These are phyloP conservation scores for Mychonastes homosphaera DNA, from an alignment of 139 green algal species.

Conservation along the genomic window DNA sequence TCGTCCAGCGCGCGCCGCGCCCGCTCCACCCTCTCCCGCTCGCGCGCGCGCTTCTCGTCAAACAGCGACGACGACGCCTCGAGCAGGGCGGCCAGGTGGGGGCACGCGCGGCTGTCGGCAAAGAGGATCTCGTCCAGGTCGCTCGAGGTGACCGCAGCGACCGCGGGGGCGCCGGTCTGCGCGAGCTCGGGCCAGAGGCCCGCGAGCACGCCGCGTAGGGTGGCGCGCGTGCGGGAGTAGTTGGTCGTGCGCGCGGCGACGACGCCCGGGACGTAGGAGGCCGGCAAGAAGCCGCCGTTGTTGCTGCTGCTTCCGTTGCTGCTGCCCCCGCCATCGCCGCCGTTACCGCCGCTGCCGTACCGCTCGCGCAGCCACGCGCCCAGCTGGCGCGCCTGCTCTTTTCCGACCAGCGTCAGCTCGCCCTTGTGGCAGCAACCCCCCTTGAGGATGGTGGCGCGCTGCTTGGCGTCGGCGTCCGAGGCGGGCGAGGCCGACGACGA, in stretches of 20 bases:
- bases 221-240: constrained; percentile 46
- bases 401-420: constrained; percentile 55
- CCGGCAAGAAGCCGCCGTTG: constrained; percentile 31
- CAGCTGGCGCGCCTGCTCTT: constrained; percentile 47
- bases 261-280: constrained; percentile 12
- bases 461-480: too few species aligned
- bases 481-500: too few species aligned
- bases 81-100: constrained; percentile 25
- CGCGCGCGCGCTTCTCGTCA: constrained; percentile 1
- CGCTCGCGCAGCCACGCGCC: constrained; percentile 46
- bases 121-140: constrained; percentile 63
- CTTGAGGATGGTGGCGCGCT: too few species aligned
- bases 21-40: constrained; percentile 1
- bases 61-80: constrained; percentile 13
- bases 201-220: constrained; percentile 52
- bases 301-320: constrained; percentile 1
- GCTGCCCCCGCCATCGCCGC: not conserved
- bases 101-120: constrained; percentile 22
- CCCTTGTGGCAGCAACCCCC: constrained; percentile 55
- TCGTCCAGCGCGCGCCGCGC: constrained; percentile 18
- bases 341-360: constrained; percentile 28
- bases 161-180: constrained; percentile 4
- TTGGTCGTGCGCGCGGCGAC: constrained; percentile 46
- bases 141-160: constrained; percentile 29
- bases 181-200: constrained; percentile 42